Evolutionary conservation across 2,329 filamentous ascomycete species (phyloP).

Genomic region (Botrytis squamosa): DNA sequence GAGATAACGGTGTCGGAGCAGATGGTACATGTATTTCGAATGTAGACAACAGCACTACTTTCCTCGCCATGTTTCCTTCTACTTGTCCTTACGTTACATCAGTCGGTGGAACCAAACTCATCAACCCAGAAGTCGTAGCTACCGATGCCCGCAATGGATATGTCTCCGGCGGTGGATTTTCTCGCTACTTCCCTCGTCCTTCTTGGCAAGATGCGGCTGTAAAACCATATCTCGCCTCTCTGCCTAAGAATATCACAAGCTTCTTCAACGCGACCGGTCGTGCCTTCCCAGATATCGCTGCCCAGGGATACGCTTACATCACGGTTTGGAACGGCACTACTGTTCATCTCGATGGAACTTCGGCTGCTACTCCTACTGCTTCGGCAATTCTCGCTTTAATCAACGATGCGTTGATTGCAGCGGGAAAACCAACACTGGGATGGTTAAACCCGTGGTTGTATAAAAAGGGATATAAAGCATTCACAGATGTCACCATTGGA

Average conservation of each 20-base stretch:
- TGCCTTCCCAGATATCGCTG: slow-evolving; percentile 52
- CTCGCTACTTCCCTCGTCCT: slow-evolving; percentile 48
- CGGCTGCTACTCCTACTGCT: slow-evolving; percentile 55
- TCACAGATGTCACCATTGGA: slow-evolving; percentile 44
- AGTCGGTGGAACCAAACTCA: slow-evolving; percentile 51
- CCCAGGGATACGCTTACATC: slow-evolving; percentile 56
- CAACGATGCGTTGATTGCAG: slow-evolving; percentile 59
- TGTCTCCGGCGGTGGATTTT: slow-evolving; percentile 51
- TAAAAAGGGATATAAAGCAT: slow-evolving; percentile 37
- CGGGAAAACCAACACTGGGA: slow-evolving; percentile 46
- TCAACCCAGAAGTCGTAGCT: slow-evolving; percentile 44
- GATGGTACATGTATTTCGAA: slow-evolving; percentile 45
- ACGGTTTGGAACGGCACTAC: slow-evolving; percentile 41
- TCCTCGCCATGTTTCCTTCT: slow-evolving; percentile 61
- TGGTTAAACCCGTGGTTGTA: slow-evolving; percentile 48
- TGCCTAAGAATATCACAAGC: slow-evolving; percentile 46
- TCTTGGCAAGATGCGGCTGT: slow-evolving; percentile 48
- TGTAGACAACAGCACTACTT: slow-evolving; percentile 55
- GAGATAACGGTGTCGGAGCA: slow-evolving; percentile 50
- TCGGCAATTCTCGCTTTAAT: slow-evolving; percentile 58
- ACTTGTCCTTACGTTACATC: slow-evolving; percentile 66
- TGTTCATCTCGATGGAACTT: slow-evolving; percentile 49
- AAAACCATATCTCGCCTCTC: slow-evolving; percentile 41
- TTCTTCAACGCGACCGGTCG: slow-evolving; percentile 48
- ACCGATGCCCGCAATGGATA: slow-evolving; percentile 31